These are phyloP conservation scores for Didymella exigua DNA, from an alignment of 2,329 filamentous ascomycete genomes.

Conservation along the genomic window DNA sequence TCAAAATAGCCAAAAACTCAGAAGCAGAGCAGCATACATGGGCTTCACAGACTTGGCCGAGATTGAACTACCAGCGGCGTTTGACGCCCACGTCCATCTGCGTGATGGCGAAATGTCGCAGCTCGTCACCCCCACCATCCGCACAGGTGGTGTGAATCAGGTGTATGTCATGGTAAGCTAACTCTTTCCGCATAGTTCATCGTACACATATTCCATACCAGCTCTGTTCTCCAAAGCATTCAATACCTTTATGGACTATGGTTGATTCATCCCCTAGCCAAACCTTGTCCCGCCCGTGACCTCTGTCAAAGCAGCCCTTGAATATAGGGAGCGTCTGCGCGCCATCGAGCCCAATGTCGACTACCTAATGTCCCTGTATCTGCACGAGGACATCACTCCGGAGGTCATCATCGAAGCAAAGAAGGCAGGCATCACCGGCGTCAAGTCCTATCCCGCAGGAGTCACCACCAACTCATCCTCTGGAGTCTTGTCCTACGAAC, in stretches of 20 bases:
- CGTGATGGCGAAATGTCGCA: slow-evolving; percentile 59
- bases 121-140: slow-evolving; percentile 57
- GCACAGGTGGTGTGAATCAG: slow-evolving; percentile 58
- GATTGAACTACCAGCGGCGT: slow-evolving; percentile 55
- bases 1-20: background rate
- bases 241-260: background rate
- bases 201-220: background rate
- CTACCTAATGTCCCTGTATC: slow-evolving; percentile 59
- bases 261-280: slow-evolving; percentile 43
- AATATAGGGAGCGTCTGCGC: slow-evolving; percentile 53
- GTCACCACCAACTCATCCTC: slow-evolving; percentile 61
- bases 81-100: slow-evolving; percentile 59
- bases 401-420: slow-evolving; percentile 72
- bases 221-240: background rate
- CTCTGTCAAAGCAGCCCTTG: slow-evolving; percentile 54
- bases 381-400: slow-evolving; percentile 56
- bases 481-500: slow-evolving; percentile 71
- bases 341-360: slow-evolving; percentile 56
- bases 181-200: background rate
- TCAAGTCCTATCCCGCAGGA: slow-evolving; percentile 70
- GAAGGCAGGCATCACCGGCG: slow-evolving; percentile 70
- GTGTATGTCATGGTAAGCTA: slow-evolving; percentile 59
- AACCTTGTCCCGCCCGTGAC: slow-evolving; percentile 59
- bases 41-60: slow-evolving; percentile 51
- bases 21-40: slow-evolving; percentile 28